Conservation (phyloP, 345 rosid species). For the Corymbia maculata region DNA sequence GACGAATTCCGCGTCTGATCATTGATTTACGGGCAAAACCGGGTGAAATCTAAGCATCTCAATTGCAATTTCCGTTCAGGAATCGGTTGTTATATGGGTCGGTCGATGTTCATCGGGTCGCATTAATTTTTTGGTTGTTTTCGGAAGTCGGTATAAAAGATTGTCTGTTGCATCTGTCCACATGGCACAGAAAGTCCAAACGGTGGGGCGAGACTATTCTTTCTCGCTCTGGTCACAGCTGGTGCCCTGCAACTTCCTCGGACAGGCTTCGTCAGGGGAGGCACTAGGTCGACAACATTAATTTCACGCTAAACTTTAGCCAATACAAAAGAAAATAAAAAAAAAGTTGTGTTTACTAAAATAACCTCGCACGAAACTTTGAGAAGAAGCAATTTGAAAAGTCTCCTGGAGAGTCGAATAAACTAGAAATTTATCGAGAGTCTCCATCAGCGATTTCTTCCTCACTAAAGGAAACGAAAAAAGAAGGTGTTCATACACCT, state of each 20-base stretch:
- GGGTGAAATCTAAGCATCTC: background rate
- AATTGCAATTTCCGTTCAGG: background rate
- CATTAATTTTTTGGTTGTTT: background rate
- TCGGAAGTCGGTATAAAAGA: background rate
- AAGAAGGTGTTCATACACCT: background rate
- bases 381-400: background rate
- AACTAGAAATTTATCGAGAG: background rate
- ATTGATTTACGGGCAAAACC: background rate
- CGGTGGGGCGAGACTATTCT: background rate
- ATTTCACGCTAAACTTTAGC: background rate
- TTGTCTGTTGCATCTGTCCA: background rate
- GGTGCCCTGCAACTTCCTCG: background rate
- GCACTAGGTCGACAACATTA: background rate
- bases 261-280: background rate
- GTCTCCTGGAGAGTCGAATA: background rate
- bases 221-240: background rate
- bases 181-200: background rate
- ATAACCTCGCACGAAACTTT: background rate
- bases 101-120: background rate
- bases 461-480: background rate
- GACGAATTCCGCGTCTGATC: background rate
- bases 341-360: background rate
- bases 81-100: background rate
- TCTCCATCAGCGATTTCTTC: rapidly evolving
- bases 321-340: background rate